These are phyloP conservation scores for Rhynchosporium secalis DNA, from an alignment of 2,329 filamentous ascomycete species.

Conservation along the genomic window DNA sequence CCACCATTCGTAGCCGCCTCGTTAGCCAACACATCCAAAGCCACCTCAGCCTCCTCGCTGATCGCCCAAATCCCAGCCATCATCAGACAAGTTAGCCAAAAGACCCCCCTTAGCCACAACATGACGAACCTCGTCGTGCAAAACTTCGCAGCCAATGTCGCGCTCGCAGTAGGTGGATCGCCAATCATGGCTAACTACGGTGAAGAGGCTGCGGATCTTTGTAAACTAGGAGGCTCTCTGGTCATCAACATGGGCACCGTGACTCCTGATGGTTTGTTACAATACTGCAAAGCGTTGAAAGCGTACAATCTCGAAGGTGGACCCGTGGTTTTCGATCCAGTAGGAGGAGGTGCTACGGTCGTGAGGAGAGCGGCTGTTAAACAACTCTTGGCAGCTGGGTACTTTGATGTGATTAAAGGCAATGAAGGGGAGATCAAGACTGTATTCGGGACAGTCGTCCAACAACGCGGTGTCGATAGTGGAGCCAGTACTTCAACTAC, in stretches of 20 bases:
- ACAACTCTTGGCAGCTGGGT: conserved; percentile 69
- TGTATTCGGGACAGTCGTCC: conserved; percentile 58
- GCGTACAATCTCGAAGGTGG: conserved; percentile 79
- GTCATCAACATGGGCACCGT: conserved; percentile 96
- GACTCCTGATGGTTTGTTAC: conserved; percentile 69
- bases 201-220: conserved; percentile 79
- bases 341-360: conserved; percentile 81
- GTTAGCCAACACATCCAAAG: conserved; percentile 21
- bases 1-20: conserved; percentile 34
- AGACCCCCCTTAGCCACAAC: conserved; percentile 81
- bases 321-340: conserved; percentile 83
- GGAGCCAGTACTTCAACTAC: conserved; percentile 54
- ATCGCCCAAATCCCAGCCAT: conserved; percentile 42
- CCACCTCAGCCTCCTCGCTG: conserved; percentile 31
- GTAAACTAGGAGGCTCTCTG: conserved; percentile 71
- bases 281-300: conserved; percentile 70
- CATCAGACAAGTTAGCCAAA: conserved; percentile 60
- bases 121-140: conserved; percentile 98
- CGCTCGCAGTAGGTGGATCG: conserved; percentile 78
- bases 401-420: conserved; percentile 88
- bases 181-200: conserved; percentile 94
- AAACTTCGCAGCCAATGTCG: conserved; percentile 91
- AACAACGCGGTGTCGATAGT: conserved; percentile 86
- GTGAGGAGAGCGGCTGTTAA: conserved; percentile 71
- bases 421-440: conserved; percentile 87